A percentile compares a stretch with the other conserved stretches of the same genome.
Conservation (phyloP, 148 eudicot species). For the Fallopia convolvulus region DNA sequence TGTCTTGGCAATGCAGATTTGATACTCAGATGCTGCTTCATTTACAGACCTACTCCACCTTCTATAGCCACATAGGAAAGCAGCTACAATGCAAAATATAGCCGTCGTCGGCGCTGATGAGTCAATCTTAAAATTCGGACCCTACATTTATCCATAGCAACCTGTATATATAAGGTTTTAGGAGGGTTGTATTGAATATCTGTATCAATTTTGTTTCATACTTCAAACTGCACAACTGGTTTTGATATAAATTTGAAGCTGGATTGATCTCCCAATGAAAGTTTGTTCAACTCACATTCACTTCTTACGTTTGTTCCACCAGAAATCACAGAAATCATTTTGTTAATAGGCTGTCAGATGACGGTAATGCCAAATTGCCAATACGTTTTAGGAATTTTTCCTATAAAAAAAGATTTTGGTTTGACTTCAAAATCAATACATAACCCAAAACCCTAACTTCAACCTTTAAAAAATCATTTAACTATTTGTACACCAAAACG, state of each 20-base stretch:
- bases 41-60: neutral
- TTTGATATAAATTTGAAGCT: neutral
- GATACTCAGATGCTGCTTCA: neutral
- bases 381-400: too few species aligned
- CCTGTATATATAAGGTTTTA: neutral
- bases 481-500: too few species aligned
- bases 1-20: conserved; percentile 3
- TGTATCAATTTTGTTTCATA: neutral
- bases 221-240: neutral
- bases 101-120: neutral
- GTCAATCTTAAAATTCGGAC: neutral
- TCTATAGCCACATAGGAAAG: neutral
- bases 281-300: neutral
- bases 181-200: neutral
- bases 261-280: neutral
- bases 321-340: too few species aligned
- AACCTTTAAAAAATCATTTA: too few species aligned
- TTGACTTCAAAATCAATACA: too few species aligned
- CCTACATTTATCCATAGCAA: neutral
- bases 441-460: too few species aligned
- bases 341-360: too few species aligned
- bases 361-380: too few species aligned
- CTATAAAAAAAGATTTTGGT: too few species aligned
- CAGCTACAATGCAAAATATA: neutral
- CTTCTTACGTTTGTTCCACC: too few species aligned